Evolutionary conservation across 805 yeast genomes (phyloP).

Genomic region (Priceomyces melissophilus): DNA sequence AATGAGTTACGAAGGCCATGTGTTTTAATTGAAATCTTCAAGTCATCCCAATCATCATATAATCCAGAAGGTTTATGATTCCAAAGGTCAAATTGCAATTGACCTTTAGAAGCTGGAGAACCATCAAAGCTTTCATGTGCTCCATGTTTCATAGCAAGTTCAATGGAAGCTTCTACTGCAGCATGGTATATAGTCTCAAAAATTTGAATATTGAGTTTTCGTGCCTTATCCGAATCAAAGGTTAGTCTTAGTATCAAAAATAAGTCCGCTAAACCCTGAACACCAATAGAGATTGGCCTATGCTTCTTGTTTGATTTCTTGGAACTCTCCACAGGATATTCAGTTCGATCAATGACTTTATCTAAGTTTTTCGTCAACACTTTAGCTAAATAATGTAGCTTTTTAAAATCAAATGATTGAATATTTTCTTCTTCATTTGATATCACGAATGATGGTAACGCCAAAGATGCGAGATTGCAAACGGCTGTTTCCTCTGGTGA

Average conservation of each 20-base stretch:
- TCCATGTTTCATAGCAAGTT: conserved; percentile 69
- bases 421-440: conserved; percentile 37
- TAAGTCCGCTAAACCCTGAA: conserved; percentile 93
- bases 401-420: conserved; percentile 63
- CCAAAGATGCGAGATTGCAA: conserved; percentile 89
- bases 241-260: conserved; percentile 79
- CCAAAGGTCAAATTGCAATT: conserved; percentile 88
- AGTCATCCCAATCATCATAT: conserved; percentile 76
- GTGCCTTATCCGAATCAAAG: conserved; percentile 81
- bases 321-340: conserved; percentile 81
- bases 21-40: conserved; percentile 55
- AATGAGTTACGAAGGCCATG: conserved; percentile 85
- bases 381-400: conserved; percentile 73
- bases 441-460: conserved; percentile 71
- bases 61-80: conserved; percentile 67
- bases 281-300: conserved; percentile 95
- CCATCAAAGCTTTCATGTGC: conserved; percentile 72
- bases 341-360: conserved; percentile 77
- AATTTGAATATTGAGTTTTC: conserved; percentile 71
- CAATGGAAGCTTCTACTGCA: conserved; percentile 82
- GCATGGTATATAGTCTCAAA: conserved; percentile 97
- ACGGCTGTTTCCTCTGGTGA: conserved; percentile 93
- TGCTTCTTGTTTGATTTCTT: conserved; percentile 71
- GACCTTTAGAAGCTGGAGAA: conserved; percentile 87
- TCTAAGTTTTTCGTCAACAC: conserved; percentile 77